These are phyloP conservation scores for Metarhizium humberi DNA, from an alignment of 2,329 filamentous ascomycete species.

Conservation along the genomic window DNA sequence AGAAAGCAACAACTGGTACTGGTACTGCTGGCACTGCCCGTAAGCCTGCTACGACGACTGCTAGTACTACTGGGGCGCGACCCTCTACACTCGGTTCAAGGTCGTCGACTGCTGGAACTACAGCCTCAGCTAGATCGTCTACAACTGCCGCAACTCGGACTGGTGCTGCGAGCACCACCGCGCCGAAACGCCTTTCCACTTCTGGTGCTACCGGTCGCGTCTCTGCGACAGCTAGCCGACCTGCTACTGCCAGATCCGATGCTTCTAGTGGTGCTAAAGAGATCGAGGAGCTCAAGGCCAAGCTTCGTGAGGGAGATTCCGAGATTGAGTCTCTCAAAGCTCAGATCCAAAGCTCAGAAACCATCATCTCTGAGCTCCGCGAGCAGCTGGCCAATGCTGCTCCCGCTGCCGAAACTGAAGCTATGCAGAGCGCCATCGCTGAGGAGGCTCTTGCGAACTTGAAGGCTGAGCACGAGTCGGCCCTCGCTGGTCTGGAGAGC, in stretches of 20 bases:
- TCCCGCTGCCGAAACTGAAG: constrained; percentile 28
- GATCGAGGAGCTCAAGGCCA: constrained; percentile 50
- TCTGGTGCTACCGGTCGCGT: constrained; percentile 21
- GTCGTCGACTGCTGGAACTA: constrained; percentile 17
- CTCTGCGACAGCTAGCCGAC: constrained; percentile 17
- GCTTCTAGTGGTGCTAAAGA: constrained; percentile 41
- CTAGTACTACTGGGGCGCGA: constrained; percentile 28
- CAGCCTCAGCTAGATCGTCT: constrained; percentile 25
- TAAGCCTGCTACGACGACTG: constrained; percentile 22
- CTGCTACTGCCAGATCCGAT: constrained; percentile 26
- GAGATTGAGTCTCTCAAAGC: constrained; percentile 48
- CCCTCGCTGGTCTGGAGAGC: constrained; percentile 35
- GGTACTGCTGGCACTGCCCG: constrained; percentile 23
- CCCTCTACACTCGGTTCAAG: constrained; percentile 21
- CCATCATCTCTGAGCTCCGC: constrained; percentile 44
- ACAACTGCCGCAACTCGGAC: constrained; percentile 19
- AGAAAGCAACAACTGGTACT: constrained; percentile 24
- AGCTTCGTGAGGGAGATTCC: constrained; percentile 47
- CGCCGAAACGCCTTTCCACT: constrained; percentile 49
- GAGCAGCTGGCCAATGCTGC: constrained; percentile 36
- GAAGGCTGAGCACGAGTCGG: constrained; percentile 40
- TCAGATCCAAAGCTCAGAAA: constrained; percentile 45
- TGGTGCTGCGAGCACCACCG: constrained; percentile 31
- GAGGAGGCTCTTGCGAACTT: constrained; percentile 35
- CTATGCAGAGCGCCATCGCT: constrained; percentile 27